Evolutionary conservation across 805 yeast species (phyloP), one percentile per base, ranked within the genome.

Genomic region (Hanseniaspora guilliermondii): DNA sequence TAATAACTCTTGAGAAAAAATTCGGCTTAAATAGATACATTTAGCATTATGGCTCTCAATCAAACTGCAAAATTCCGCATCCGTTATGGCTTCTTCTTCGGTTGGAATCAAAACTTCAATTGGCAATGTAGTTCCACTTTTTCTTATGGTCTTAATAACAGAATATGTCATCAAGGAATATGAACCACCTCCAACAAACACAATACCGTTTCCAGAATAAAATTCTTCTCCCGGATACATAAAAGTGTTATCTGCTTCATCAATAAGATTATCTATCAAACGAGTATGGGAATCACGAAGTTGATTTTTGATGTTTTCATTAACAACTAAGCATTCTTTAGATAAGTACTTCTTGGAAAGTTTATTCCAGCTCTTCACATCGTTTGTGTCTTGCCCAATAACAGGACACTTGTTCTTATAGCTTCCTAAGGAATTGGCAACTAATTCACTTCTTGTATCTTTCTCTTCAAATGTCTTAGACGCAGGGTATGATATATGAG

Each of bases 51-150:
- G 61, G 27, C 44, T 22, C 16, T 48, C 44, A 2, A 83, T 71
- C 8, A 69, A 68, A 22, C 77, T 79, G 68, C 96, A 87, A 52
- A 81, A 73, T 56, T 82, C 84, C 37, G 78, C 74, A 62, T 86
- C 93, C 61, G 79, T 85, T 62, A 85, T 93, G 2, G 47, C 22
- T 11, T 49, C 53, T 33, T 76, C 76, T 21, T 74, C 70, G 38
- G 78, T 75, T 8, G 95, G 94, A 59, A 88, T 78, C 59, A 86
- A 75, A 9, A 88, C 84, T 70, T 88, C 96, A 21, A 88, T 79
- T 0, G 96, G 96, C 37, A 83, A 67, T 14, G 73, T 73, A 2
- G 85, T 79, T 2, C 91, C 87, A 7, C 76, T 70, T 39, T 79
- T 77, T 61, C 95, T 71, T 49, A 87, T 60, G 47, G 72, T 66